These are phyloP conservation scores for Fragilaria crotonensis DNA, from an alignment of 108 stramenopile genomes.

Conservation along the genomic window DNA sequence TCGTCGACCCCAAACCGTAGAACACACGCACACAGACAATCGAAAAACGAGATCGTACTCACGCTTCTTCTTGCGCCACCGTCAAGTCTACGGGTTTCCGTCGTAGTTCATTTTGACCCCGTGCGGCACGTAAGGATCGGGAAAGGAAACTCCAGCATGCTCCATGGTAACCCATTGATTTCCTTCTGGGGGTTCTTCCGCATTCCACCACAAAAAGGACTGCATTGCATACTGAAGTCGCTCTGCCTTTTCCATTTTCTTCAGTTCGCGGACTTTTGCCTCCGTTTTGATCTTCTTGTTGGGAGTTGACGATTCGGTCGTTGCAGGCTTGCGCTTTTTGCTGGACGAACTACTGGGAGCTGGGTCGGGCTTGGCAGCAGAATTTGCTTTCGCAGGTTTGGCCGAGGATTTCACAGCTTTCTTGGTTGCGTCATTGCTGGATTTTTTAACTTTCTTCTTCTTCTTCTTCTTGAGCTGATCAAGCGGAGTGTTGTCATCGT, in stretches of 20 bases:
- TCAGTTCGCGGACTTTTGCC: conserved; percentile 27
- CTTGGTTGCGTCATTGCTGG: conserved; percentile 19
- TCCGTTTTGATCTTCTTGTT: conserved; percentile 7
- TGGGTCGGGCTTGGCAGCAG: neutral
- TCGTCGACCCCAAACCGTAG: too few relatives aligned
- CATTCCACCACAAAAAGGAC: conserved; percentile 89
- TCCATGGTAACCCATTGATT: conserved; percentile 94
- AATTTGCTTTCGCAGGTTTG: conserved; percentile 11
- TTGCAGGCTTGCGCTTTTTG: conserved; percentile 13
- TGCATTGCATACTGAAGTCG: conserved; percentile 86
- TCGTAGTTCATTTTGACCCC: conserved; percentile 92
- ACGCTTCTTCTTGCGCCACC: conserved; percentile 92
- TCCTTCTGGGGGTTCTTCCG: conserved; percentile 78
- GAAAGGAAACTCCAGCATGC: conserved; percentile 94
- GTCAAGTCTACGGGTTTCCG: conserved; percentile 84
- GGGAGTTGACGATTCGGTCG: neutral
- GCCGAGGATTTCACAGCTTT: conserved; percentile 3
- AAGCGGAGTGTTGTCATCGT: conserved; percentile 29
- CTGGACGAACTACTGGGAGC: neutral
- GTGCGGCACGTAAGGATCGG: conserved; percentile 91
- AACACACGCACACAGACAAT: too few relatives aligned
- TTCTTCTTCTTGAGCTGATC: conserved; percentile 25
- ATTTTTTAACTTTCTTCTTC: conserved; percentile 14
- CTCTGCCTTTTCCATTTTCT: conserved; percentile 68
- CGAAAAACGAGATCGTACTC: too few relatives aligned